Percentiles rank a stretch among this genome's conserved stretches.
Evolutionary conservation across 768 basidiomycete species (phyloP).

Genomic region (Trametes maxima): DNA sequence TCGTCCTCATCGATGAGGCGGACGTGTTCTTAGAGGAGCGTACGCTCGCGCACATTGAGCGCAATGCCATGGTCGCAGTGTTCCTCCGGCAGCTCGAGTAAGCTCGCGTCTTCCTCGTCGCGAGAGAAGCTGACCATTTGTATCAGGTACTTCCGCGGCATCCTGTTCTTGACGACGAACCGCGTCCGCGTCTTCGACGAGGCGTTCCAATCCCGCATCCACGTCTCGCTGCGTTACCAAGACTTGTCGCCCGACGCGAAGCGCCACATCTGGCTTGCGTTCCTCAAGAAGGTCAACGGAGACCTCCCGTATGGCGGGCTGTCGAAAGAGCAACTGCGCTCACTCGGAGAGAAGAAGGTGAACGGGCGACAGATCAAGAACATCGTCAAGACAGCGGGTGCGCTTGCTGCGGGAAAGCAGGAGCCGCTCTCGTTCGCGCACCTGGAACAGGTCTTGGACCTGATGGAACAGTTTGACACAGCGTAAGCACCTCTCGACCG

Average conservation of each 20-base stretch:
- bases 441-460: slow-evolving; percentile 58
- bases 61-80: slow-evolving; percentile 75
- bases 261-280: slow-evolving; percentile 64
- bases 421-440: slow-evolving; percentile 52
- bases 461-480: slow-evolving; percentile 58
- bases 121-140: neutral
- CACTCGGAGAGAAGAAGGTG: slow-evolving; percentile 52
- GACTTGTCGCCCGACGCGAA: slow-evolving; percentile 56
- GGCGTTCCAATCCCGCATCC: slow-evolving; percentile 36
- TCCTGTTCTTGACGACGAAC: slow-evolving; percentile 45
- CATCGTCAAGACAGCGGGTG: slow-evolving; percentile 63
- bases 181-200: slow-evolving; percentile 42
- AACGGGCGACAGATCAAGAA: slow-evolving; percentile 76
- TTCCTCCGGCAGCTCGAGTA: slow-evolving; percentile 38
- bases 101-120: neutral
- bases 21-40: slow-evolving; percentile 77
- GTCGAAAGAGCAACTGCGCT: slow-evolving; percentile 44
- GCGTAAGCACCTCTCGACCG: slow-evolving; percentile 20
- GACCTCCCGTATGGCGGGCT: slow-evolving; percentile 35
- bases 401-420: slow-evolving; percentile 52
- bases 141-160: slow-evolving; percentile 35
- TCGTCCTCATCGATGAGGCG: slow-evolving; percentile 44
- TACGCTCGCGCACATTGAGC: slow-evolving; percentile 60
- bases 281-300: slow-evolving; percentile 46
- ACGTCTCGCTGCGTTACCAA: slow-evolving; percentile 55